Evolutionary conservation across 2,329 filamentous ascomycete genomes (phyloP).

Genomic region (Elsinoe perseae): DNA sequence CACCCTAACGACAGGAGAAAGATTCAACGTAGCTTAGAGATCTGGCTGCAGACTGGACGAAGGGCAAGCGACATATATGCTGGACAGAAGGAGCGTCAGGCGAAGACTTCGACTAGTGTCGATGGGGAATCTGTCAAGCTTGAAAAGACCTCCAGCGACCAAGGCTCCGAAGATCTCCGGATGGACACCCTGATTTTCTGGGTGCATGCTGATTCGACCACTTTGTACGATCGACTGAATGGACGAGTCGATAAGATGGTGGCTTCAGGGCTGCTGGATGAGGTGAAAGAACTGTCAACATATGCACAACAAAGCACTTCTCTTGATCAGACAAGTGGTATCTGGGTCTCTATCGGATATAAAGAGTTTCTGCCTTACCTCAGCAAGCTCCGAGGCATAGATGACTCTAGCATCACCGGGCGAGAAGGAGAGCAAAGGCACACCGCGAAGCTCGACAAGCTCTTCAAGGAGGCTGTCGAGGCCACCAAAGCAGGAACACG

Average conservation of each 20-base stretch:
- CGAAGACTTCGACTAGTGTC: constrained; percentile 17
- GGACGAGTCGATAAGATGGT: constrained; percentile 79
- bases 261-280: constrained; percentile 53
- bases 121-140: background rate
- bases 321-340: constrained; percentile 70
- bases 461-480: constrained; percentile 58
- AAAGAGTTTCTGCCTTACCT: constrained; percentile 80
- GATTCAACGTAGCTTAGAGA: constrained; percentile 81
- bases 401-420: constrained; percentile 22
- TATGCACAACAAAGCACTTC: constrained; percentile 40
- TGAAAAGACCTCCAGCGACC: background rate
- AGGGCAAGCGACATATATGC: constrained; percentile 80
- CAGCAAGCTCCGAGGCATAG: constrained; percentile 18
- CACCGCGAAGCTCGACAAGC: constrained; percentile 41
- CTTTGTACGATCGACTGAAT: constrained; percentile 64
- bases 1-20: constrained; percentile 89
- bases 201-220: constrained; percentile 67
- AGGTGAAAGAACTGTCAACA: constrained; percentile 49
- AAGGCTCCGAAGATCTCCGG: constrained; percentile 18
- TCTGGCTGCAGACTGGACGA: constrained; percentile 74
- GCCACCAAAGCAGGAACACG: constrained; percentile 74
- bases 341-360: constrained; percentile 95
- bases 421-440: background rate
- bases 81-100: constrained; percentile 49
- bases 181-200: constrained; percentile 68